Evolutionary conservation across 2,329 filamentous ascomycete species (phyloP).

Genomic region (Trichoderma brevicompactum): DNA sequence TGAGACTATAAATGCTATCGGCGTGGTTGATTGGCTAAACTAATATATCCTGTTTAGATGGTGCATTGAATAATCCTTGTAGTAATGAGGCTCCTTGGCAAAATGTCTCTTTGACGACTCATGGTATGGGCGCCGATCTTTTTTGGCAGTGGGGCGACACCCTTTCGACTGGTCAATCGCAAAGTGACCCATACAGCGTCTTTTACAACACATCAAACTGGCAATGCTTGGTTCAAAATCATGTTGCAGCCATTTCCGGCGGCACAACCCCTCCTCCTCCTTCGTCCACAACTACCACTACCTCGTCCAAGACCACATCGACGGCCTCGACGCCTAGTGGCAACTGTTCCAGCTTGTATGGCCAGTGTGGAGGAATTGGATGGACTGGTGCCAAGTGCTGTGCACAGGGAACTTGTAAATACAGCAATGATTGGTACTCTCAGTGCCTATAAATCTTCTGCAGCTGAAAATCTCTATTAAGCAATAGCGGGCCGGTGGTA

Average conservation of each 20-base stretch:
- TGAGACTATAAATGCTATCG: no score
- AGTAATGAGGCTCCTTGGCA: conserved; percentile 56
- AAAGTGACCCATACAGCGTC: conserved; percentile 52
- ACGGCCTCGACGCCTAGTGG: background rate
- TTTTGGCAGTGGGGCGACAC: conserved; percentile 50
- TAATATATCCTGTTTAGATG: conserved; percentile 33
- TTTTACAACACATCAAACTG: conserved; percentile 49
- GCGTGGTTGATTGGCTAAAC: background rate
- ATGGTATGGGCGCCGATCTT: conserved; percentile 43
- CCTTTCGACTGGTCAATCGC: conserved; percentile 47
- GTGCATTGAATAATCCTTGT: conserved; percentile 37
- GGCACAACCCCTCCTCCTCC: conserved; percentile 6
- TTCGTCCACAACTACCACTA: background rate
- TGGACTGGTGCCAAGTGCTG: conserved; percentile 9
- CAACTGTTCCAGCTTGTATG: conserved; percentile 1
- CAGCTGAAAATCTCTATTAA: no score
- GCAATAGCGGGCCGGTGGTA: no score
- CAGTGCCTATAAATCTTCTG: background rate
- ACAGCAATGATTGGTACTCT: conserved; percentile 3
- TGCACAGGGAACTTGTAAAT: conserved; percentile 1
- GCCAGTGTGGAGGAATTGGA: conserved; percentile 8
- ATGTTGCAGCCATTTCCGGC: conserved; percentile 39
- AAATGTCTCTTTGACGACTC: conserved; percentile 38
- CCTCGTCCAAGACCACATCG: background rate
- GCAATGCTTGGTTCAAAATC: conserved; percentile 51